Evolutionary conservation across 768 basidiomycete species (phyloP).

Genomic region (Trametes cinnabarina): DNA sequence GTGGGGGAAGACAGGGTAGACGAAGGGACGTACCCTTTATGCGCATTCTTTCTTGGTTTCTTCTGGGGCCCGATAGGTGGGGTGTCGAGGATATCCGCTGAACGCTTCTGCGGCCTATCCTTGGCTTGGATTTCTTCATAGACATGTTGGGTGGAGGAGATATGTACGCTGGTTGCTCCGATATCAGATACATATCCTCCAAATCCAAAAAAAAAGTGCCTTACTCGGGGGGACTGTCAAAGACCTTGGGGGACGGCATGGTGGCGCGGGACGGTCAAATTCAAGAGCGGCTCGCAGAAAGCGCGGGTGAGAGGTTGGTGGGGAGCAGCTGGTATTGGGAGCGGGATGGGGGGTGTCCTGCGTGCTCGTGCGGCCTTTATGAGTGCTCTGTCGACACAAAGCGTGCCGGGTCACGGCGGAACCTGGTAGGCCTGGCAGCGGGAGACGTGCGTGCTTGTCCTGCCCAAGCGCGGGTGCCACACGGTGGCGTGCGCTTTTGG

Average conservation of each 20-base stretch:
- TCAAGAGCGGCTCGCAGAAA: background rate
- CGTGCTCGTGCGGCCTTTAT: conserved; percentile 1
- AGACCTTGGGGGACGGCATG: conserved; percentile 7
- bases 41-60: background rate
- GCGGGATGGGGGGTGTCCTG: background rate
- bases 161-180: background rate
- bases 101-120: background rate
- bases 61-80: background rate
- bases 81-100: conserved; percentile 9
- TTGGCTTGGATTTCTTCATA: background rate
- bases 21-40: background rate
- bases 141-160: background rate
- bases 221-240: background rate
- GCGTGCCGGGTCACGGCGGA: background rate
- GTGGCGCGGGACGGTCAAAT: background rate
- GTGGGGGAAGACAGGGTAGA: too few species aligned
- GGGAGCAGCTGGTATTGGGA: background rate
- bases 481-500: background rate
- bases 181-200: background rate
- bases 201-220: background rate
- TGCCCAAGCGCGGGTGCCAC: background rate
- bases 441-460: conserved; percentile 9
- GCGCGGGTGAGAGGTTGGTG: too few species aligned
- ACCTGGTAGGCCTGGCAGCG: background rate
- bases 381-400: background rate